phyloP scores from a whole-genome alignment of 139 green algal genomes.

The Chlorella sp. region DNA sequence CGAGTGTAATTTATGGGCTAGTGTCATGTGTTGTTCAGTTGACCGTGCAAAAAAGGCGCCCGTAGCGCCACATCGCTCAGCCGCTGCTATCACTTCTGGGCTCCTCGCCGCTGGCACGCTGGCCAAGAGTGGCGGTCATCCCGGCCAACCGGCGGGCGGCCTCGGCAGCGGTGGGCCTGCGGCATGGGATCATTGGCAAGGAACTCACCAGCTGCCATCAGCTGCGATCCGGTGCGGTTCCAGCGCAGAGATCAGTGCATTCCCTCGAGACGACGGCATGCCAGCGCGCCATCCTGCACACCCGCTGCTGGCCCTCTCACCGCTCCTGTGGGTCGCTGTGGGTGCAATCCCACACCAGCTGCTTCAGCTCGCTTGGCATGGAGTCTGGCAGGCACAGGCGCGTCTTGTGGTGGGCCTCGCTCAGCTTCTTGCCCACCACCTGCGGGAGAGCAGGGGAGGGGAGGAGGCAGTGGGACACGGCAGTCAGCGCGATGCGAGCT shows the following conservation, averaged over 20 bases:
- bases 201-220: too few relatives aligned
- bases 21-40: too few relatives aligned
- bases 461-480: neutral
- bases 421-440: constrained; percentile 27
- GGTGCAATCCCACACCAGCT: constrained; percentile 27
- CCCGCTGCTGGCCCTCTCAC: neutral
- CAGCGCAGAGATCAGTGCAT: too few relatives aligned
- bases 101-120: too few relatives aligned
- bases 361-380: neutral
- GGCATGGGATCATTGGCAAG: neutral
- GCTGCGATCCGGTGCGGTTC: too few relatives aligned
- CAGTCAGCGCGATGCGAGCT: neutral
- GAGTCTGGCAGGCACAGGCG: neutral
- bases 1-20: too few relatives aligned
- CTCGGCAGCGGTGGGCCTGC: neutral
- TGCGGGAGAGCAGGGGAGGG: neutral
- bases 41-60: too few relatives aligned
- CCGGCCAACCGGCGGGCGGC: neutral
- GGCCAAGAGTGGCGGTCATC: neutral
- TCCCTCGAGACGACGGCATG: too few relatives aligned
- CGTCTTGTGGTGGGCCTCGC: neutral
- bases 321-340: constrained; percentile 1
- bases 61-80: too few relatives aligned
- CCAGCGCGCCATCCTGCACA: neutral
- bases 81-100: too few relatives aligned